Conservation (phyloP, 2,329 filamentous ascomycete species). For the Diaporthe vaccinii region DNA sequence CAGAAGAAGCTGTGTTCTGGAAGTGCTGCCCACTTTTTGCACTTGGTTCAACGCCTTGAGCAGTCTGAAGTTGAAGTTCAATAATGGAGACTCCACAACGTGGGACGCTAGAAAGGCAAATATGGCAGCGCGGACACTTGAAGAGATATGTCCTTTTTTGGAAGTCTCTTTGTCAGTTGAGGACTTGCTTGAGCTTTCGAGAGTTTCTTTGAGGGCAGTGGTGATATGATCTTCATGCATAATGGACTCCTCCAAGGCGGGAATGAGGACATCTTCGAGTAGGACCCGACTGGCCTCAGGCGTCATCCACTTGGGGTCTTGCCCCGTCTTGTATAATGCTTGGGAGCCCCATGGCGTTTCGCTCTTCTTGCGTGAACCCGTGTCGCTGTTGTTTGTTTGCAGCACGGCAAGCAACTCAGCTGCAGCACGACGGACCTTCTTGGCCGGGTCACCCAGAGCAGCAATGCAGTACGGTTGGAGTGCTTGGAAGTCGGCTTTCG, state of each 20-base stretch:
- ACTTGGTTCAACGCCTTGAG: conserved; percentile 80
- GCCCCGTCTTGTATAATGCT: conserved; percentile 73
- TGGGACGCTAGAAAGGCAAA: conserved; percentile 83
- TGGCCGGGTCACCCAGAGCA: conserved; percentile 81
- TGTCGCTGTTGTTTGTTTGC: conserved; percentile 42
- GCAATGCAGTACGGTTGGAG: conserved; percentile 85
- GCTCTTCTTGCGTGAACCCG: conserved; percentile 55
- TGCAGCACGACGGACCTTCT: conserved; percentile 82
- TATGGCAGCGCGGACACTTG: conserved; percentile 74
- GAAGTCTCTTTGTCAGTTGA: conserved; percentile 43
- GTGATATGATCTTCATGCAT: conserved; percentile 81
- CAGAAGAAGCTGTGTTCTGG: conserved; percentile 82
- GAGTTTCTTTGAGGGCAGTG: conserved; percentile 70
- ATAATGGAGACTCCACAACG: conserved; percentile 75
- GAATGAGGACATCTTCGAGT: conserved; percentile 76
- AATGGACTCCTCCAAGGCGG: conserved; percentile 86
- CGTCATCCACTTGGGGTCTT: conserved; percentile 69
- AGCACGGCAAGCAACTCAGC: conserved; percentile 75
- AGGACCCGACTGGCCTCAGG: conserved; percentile 71
- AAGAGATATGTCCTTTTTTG: conserved; percentile 67
- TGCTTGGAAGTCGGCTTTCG: conserved; percentile 77
- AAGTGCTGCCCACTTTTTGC: conserved; percentile 77
- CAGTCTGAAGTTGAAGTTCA: conserved; percentile 78
- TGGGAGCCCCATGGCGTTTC: conserved; percentile 71
- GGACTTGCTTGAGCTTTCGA: conserved; percentile 65